Percentiles rank a stretch among this genome's conserved stretches.
phyloP scores from a whole-genome alignment of 129 eudicot species.

The Pittosporum tobira region DNA sequence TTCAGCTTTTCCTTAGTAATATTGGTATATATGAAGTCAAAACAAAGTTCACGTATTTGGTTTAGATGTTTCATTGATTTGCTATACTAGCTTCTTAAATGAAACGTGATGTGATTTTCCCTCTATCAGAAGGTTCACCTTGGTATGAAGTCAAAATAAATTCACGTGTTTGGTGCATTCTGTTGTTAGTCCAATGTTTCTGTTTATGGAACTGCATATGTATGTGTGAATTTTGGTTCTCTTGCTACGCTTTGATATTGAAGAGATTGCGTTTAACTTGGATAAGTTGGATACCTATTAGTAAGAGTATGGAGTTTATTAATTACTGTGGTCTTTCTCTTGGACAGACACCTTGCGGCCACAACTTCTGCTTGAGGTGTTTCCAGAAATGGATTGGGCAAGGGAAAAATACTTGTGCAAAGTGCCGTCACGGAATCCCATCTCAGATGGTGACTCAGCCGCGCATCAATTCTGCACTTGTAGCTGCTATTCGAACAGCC shows the following conservation, averaged over 20 bases:
- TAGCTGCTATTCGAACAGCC: conserved; percentile 40
- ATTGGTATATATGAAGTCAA: too few species aligned
- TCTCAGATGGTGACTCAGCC: conserved; percentile 40
- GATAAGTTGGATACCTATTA: neutral
- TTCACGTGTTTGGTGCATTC: too few species aligned
- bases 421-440: conserved; percentile 41
- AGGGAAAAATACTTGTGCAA: conserved; percentile 44
- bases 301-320: neutral
- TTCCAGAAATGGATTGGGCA: conserved; percentile 52
- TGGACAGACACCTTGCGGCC: conserved; percentile 61
- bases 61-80: too few species aligned
- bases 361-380: conserved; percentile 62
- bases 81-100: too few species aligned
- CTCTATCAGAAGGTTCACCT: too few species aligned
- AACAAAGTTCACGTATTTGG: too few species aligned
- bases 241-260: neutral
- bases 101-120: too few species aligned
- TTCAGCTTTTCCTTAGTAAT: too few species aligned
- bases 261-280: neutral
- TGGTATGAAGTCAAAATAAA: too few species aligned
- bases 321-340: neutral
- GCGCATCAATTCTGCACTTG: conserved; percentile 38
- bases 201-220: neutral
- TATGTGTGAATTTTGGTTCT: neutral
- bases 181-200: neutral